These are phyloP conservation scores for Paramecium octaurelia DNA, from an alignment of 73 alveolate species.

Conservation along the genomic window DNA sequence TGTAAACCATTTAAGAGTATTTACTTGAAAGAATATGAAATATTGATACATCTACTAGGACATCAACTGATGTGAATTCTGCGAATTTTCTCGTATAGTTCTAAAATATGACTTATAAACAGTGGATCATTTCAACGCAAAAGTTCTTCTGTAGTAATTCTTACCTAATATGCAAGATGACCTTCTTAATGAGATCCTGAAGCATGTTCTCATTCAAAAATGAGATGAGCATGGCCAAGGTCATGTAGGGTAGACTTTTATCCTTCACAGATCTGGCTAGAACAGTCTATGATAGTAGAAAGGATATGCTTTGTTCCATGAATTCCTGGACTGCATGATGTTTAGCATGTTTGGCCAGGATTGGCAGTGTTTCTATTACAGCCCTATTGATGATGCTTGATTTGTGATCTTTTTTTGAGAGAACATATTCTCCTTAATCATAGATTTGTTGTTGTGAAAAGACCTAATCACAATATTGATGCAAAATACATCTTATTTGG, in stretches of 20 bases:
- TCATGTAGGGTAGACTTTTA: neutral
- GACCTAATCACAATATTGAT: neutral
- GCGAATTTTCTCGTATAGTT: neutral
- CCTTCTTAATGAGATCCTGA: neutral
- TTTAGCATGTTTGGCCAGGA: conserved; percentile 42
- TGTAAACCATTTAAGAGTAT: conserved; percentile 33
- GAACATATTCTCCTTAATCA: conserved; percentile 27
- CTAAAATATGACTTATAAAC: neutral
- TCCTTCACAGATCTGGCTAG: neutral
- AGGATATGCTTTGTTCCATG: conserved; percentile 3
- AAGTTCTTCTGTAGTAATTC: conserved; percentile 8
- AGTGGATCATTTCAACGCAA: conserved; percentile 38
- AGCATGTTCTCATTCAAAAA: conserved; percentile 12
- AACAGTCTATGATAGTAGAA: neutral
- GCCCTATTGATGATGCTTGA: conserved; percentile 2
- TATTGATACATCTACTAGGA: conserved; percentile 6
- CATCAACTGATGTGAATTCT: conserved; percentile 27
- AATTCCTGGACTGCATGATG: conserved; percentile 15
- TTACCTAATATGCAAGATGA: neutral
- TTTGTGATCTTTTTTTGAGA: conserved; percentile 52
- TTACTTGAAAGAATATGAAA: neutral
- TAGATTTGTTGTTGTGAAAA: neutral
- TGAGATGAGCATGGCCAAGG: neutral
- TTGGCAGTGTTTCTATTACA: conserved; percentile 56
- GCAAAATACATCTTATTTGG: conserved; percentile 34